phyloP scores from a whole-genome alignment of 1,284 basidiomycete species.

The Naganishia sp. region DNA sequence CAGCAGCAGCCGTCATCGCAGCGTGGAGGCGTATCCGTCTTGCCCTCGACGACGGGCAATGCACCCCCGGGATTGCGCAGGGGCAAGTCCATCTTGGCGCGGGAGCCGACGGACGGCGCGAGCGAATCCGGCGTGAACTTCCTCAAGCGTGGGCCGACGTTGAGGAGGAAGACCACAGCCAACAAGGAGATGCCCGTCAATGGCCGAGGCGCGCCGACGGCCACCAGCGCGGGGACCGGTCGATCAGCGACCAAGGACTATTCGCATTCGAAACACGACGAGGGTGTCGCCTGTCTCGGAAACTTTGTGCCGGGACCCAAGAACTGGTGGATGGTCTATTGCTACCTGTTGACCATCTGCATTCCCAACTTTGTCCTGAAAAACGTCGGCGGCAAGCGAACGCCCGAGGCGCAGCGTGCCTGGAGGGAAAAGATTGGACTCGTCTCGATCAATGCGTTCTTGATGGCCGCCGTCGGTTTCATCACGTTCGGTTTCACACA shows the following conservation, averaged over 20 bases:
- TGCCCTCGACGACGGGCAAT: conserved; percentile 83
- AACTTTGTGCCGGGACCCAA: conserved; percentile 81
- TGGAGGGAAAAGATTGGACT: conserved; percentile 98
- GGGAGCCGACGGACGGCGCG: conserved; percentile 81
- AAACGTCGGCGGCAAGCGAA: conserved; percentile 69
- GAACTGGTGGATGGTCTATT: conserved; percentile 95
- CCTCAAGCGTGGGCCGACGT: conserved; percentile 77
- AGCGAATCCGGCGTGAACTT: conserved; percentile 83
- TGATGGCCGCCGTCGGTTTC: conserved; percentile 95
- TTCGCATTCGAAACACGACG: conserved; percentile 48
- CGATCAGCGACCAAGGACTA: conserved; percentile 35
- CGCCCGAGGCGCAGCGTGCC: conserved; percentile 89
- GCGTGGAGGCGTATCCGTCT: conserved; percentile 60
- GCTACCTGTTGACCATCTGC: conserved; percentile 80
- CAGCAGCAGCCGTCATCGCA: conserved; percentile 12
- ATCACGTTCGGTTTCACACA: conserved; percentile 99
- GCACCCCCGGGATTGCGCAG: conserved; percentile 64
- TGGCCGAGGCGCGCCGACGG: conserved; percentile 46
- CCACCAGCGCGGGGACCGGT: conserved; percentile 33
- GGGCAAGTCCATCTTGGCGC: conserved; percentile 79
- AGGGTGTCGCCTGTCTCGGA: conserved; percentile 64
- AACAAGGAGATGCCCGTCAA: conserved; percentile 41
- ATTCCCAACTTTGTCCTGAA: conserved; percentile 73
- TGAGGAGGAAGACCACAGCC: conserved; percentile 63
- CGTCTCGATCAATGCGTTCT: conserved; percentile 70